phyloP scores from a whole-genome alignment of 2,329 filamentous ascomycete genomes.

The Paramyrothecium sp. region DNA sequence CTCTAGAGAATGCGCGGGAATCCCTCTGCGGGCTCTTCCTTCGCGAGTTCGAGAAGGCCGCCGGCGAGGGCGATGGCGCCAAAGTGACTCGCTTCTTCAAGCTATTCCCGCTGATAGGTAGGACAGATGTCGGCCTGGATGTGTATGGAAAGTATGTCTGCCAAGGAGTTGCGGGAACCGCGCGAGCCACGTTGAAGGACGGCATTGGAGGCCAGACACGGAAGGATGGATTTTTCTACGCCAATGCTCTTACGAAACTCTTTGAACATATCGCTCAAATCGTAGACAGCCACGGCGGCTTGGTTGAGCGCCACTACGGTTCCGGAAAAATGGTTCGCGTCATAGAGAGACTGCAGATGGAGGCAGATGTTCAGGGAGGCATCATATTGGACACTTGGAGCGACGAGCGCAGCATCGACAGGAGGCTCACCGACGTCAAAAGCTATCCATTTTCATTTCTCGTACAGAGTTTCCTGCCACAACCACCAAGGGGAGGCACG shows the following conservation, averaged over 20 bases:
- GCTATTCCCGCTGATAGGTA: conserved; percentile 89
- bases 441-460: conserved; percentile 97
- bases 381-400: conserved; percentile 95
- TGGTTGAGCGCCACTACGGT: conserved; percentile 95
- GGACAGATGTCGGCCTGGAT: conserved; percentile 85
- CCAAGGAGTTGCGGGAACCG: conserved; percentile 84
- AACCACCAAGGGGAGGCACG: conserved; percentile 62
- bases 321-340: conserved; percentile 90
- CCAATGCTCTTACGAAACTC: conserved; percentile 81
- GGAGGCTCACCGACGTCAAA: conserved; percentile 90
- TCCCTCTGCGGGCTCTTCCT: conserved; percentile 88
- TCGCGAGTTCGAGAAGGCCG: conserved; percentile 91
- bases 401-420: conserved; percentile 81
- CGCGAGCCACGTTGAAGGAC: conserved; percentile 76
- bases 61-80: conserved; percentile 79
- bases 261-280: conserved; percentile 99
- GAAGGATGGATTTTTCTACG: conserved; percentile 87
- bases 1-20: conserved; percentile 82
- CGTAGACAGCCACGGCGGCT: conserved; percentile 82
- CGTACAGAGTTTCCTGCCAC: conserved; percentile 86
- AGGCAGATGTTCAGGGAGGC: conserved; percentile 93
- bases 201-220: conserved; percentile 44
- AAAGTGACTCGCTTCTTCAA: conserved; percentile 98
- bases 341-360: conserved; percentile 87
- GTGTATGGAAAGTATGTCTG: conserved; percentile 96